Conservation (phyloP, 768 basidiomycete genomes). For the Dioszegia crocea region DNA sequence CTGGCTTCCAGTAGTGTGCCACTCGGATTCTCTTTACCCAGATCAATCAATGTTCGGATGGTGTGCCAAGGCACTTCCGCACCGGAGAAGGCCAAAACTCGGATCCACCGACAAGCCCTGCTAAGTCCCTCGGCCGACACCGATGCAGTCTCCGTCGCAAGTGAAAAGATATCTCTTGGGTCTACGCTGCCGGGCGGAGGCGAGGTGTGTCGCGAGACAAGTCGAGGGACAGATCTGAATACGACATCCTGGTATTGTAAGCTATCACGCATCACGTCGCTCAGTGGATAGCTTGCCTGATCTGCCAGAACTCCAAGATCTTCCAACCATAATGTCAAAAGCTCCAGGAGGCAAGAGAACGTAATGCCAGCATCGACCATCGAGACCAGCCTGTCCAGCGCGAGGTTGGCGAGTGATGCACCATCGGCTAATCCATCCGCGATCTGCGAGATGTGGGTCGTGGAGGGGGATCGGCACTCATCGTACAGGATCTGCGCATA, state of each 20-base stretch:
- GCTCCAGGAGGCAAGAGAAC: constrained; percentile 22
- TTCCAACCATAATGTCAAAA: constrained; percentile 35
- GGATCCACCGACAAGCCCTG: constrained; percentile 31
- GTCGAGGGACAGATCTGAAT: constrained; percentile 29
- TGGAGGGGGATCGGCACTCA: constrained; percentile 16
- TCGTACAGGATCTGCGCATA: constrained; percentile 38
- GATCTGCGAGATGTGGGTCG: neutral
- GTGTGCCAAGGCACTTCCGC: constrained; percentile 33
- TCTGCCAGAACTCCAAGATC: constrained; percentile 28
- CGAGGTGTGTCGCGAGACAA: constrained; percentile 9
- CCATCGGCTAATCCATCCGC: neutral
- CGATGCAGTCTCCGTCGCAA: neutral
- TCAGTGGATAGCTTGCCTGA: constrained; percentile 2
- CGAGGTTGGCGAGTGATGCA: constrained; percentile 18
- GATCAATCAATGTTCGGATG: constrained; percentile 15
- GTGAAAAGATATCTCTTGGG: neutral
- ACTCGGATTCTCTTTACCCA: neutral
- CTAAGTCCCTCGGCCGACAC: constrained; percentile 11
- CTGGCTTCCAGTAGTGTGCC: constrained; percentile 3
- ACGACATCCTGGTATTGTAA: constrained; percentile 15
- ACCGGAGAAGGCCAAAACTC: constrained; percentile 34
- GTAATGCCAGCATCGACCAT: constrained; percentile 24
- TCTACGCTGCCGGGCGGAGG: neutral
- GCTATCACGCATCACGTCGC: neutral
- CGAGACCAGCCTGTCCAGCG: constrained; percentile 25